A percentile compares a stretch with the other conserved stretches of the same genome.
Conservation (phyloP, 495 filamentous ascomycete genomes). For the Acidomyces sp. region DNA sequence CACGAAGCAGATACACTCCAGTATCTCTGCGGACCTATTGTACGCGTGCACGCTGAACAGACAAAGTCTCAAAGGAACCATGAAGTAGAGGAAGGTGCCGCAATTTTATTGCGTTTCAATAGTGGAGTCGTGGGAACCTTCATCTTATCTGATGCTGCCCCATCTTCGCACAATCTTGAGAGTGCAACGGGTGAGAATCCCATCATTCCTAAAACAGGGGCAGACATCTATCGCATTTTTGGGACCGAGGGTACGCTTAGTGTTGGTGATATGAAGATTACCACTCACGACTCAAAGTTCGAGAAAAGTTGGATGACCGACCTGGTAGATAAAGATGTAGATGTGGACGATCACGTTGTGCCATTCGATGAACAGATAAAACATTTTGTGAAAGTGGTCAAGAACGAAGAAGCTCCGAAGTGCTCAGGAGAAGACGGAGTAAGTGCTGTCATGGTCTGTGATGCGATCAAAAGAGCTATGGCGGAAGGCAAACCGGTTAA, state of each 20-base stretch:
- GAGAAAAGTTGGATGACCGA: slow-evolving; percentile 30
- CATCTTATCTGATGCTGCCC: slow-evolving; percentile 39
- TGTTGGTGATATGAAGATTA: slow-evolving; percentile 42
- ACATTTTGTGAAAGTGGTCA: slow-evolving; percentile 43
- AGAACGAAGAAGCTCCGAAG: slow-evolving; percentile 29
- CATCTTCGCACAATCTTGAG: slow-evolving; percentile 43
- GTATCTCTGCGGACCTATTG: slow-evolving; percentile 43
- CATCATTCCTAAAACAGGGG: slow-evolving; percentile 31
- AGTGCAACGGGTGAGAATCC: slow-evolving; percentile 47
- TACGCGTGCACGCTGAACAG: slow-evolving; percentile 38
- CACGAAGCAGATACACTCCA: slow-evolving; percentile 50
- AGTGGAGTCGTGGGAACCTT: slow-evolving; percentile 48
- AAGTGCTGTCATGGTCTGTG: slow-evolving; percentile 22
- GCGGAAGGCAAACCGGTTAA: slow-evolving; percentile 4
- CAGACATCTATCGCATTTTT: slow-evolving; percentile 45
- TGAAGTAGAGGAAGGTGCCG: slow-evolving; percentile 45
- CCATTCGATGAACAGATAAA: slow-evolving; percentile 44
- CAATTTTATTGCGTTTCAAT: slow-evolving; percentile 41
- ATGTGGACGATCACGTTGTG: slow-evolving; percentile 9
- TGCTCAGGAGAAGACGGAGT: slow-evolving; percentile 24
- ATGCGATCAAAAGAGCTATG: slow-evolving; percentile 23
- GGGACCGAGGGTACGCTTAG: slow-evolving; percentile 41
- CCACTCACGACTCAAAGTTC: slow-evolving; percentile 33
- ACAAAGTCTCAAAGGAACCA: slow-evolving; percentile 34
- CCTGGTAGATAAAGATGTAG: slow-evolving; percentile 29